phyloP scores from a whole-genome alignment of 2,329 filamentous ascomycete species.

The Akanthomyces muscarius region DNA sequence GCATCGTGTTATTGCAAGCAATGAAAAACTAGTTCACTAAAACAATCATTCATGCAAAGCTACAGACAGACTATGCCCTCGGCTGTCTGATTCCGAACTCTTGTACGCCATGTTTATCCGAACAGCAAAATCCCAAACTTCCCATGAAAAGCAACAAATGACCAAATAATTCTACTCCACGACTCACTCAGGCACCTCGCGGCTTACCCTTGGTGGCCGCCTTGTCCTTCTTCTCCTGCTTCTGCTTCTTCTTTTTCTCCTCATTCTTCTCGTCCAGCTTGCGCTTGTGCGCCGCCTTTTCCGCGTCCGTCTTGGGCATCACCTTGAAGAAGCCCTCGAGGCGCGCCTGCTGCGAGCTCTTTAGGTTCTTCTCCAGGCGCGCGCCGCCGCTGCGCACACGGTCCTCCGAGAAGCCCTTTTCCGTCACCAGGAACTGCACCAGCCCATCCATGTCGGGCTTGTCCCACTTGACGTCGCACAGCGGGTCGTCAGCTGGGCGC shows the following conservation, averaged over 20 bases:
- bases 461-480: slow-evolving; percentile 98
- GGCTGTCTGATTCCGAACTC: neutral
- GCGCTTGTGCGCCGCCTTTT: slow-evolving; percentile 81
- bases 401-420: slow-evolving; percentile 97
- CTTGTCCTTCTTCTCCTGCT: slow-evolving; percentile 93
- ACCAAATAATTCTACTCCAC: neutral
- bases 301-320: slow-evolving; percentile 78
- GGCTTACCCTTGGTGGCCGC: slow-evolving; percentile 86
- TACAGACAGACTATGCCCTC: neutral
- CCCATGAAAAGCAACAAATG: neutral
- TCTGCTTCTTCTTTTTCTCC: slow-evolving; percentile 91
- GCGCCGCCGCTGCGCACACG: slow-evolving; percentile 75
- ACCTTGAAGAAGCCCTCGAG: slow-evolving; percentile 97
- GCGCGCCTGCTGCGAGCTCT: slow-evolving; percentile 83
- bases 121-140: neutral
- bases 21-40: neutral
- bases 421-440: slow-evolving; percentile 81
- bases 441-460: slow-evolving; percentile 86
- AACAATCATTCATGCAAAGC: neutral
- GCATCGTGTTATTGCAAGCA: neutral
- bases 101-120: slow-evolving; percentile 5
- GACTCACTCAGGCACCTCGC: slow-evolving; percentile 48
- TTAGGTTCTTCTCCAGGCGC: slow-evolving; percentile 83
- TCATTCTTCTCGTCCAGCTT: slow-evolving; percentile 91
- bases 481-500: slow-evolving; percentile 71